A percentile compares a stretch with the other conserved stretches of the same genome.
Evolutionary conservation across 2,329 filamentous ascomycete genomes (phyloP).

Genomic region (Colletotrichum siamense): DNA sequence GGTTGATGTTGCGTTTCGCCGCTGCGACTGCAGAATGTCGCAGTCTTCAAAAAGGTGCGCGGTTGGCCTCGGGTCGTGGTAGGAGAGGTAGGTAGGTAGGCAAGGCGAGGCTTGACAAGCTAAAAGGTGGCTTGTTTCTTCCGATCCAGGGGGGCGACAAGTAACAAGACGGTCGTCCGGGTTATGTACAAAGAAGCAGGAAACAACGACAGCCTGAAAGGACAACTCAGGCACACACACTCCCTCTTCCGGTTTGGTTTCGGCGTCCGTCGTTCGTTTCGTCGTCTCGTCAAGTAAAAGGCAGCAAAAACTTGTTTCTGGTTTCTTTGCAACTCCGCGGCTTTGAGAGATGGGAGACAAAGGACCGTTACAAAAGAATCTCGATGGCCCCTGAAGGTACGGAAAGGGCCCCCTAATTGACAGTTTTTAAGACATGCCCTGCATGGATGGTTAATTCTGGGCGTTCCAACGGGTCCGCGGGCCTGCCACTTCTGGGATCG

Average conservation of each 20-base stretch:
- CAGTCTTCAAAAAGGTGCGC: neutral
- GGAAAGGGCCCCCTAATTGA: constrained; percentile 15
- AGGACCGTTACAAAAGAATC: constrained; percentile 19
- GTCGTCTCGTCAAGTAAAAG: neutral
- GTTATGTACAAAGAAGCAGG: constrained; percentile 1
- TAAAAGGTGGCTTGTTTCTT: constrained; percentile 22
- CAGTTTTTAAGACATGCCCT: constrained; percentile 20
- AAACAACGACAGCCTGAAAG: neutral
- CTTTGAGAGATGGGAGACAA: neutral
- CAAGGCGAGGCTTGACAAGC: constrained; percentile 1
- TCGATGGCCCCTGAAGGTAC: constrained; percentile 10
- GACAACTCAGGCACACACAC: neutral
- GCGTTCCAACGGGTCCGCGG: constrained; percentile 11
- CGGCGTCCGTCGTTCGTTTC: neutral
- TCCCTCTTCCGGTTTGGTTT: neutral
- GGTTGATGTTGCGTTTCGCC: neutral
- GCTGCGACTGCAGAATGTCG: neutral
- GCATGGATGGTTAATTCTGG: constrained; percentile 7
- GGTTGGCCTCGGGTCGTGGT: constrained; percentile 15
- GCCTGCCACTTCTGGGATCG: constrained; percentile 13
- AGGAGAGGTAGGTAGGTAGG: neutral
- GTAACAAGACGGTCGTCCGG: neutral
- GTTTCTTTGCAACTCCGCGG: neutral
- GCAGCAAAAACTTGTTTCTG: neutral
- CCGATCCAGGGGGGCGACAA: neutral